Evolutionary conservation across 768 basidiomycete species (phyloP).

Genomic region (Sporobolomyces roseus): DNA sequence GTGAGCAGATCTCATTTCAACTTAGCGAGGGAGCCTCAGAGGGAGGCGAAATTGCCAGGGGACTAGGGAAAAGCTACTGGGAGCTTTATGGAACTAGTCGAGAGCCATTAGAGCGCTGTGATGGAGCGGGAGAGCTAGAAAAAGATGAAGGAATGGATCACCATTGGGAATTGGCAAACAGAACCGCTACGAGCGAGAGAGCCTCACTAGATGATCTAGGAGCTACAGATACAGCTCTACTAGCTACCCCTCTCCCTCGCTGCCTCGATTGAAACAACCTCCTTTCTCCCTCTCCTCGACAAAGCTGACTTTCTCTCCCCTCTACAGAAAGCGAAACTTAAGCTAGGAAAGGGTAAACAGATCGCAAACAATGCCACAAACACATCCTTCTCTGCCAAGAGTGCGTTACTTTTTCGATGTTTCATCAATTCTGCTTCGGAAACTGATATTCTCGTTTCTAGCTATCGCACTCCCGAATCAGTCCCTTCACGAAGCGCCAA

Average conservation of each 20-base stretch:
- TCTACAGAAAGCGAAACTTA: slow-evolving; percentile 87
- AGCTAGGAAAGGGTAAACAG: slow-evolving; percentile 92
- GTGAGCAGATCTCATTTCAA: slow-evolving; percentile 51
- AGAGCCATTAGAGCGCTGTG: neutral
- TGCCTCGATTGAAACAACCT: no score
- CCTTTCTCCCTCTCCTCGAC: neutral
- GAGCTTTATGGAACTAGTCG: neutral
- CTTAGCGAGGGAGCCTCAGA: neutral
- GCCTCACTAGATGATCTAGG: no score
- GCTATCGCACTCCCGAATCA: slow-evolving; percentile 87
- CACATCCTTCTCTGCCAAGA: slow-evolving; percentile 91
- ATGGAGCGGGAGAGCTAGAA: neutral
- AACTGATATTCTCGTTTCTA: slow-evolving; percentile 49
- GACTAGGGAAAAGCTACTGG: neutral
- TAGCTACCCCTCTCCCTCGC: no score
- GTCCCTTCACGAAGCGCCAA: slow-evolving; percentile 61
- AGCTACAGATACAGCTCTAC: no score
- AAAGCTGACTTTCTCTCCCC: slow-evolving; percentile 1
- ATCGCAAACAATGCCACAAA: slow-evolving; percentile 77
- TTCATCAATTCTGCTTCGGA: no score
- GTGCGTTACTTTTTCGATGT: slow-evolving; percentile 54
- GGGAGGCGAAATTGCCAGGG: neutral
- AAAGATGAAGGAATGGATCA: neutral
- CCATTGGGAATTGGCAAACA: neutral
- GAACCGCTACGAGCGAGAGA: neutral